Evolutionary conservation across 306 rosid species (phyloP).

Genomic region (Luffa aegyptiaca): DNA sequence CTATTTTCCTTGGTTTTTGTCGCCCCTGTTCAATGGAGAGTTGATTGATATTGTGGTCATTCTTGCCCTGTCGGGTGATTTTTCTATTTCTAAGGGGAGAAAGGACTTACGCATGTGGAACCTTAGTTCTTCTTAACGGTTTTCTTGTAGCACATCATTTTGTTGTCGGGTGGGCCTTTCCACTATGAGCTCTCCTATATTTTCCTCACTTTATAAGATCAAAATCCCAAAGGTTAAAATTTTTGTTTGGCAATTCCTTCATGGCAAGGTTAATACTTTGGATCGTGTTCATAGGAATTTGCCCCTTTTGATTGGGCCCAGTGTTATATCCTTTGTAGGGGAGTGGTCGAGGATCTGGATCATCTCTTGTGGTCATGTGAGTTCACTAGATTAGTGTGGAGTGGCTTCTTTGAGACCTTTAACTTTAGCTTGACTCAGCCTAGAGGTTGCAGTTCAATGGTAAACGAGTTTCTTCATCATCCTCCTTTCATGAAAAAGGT

Average conservation of each 20-base stretch:
- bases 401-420: neutral
- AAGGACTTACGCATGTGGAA: too few relatives aligned
- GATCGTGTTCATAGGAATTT: neutral
- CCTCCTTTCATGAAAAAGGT: too few relatives aligned
- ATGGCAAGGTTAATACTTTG: too few relatives aligned
- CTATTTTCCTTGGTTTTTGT: too few relatives aligned
- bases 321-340: neutral
- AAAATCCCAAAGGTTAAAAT: too few relatives aligned
- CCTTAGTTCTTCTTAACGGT: too few relatives aligned
- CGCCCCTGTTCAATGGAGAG: too few relatives aligned
- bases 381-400: neutral
- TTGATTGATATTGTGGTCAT: too few relatives aligned
- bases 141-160: neutral
- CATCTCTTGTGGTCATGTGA: neutral
- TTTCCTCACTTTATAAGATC: neutral
- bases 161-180: neutral
- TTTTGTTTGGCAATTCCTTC: too few relatives aligned
- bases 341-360: neutral
- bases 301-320: neutral
- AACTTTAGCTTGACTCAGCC: neutral
- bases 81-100: too few relatives aligned
- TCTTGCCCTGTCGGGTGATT: too few relatives aligned
- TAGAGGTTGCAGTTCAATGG: neutral
- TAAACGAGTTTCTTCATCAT: too few relatives aligned
- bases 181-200: neutral